Percentiles rank a stretch among this genome's conserved stretches.
Evolutionary conservation across 2,329 filamentous ascomycete species (phyloP).

Genomic region (Hawksworthiomyces lignivorus): DNA sequence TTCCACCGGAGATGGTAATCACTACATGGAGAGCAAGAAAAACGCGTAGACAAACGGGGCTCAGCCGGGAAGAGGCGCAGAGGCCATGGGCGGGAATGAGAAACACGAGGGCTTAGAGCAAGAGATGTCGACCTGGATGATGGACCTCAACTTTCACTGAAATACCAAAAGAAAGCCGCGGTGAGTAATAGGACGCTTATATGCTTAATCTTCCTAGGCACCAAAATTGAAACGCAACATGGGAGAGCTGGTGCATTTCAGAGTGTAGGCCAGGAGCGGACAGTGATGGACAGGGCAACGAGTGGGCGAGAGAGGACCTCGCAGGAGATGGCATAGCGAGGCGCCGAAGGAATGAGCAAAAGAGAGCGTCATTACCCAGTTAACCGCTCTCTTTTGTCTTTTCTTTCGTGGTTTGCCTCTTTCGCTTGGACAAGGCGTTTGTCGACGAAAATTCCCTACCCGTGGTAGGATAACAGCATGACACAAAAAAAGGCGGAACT

Average conservation of each 20-base stretch:
- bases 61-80: no score
- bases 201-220: constrained; percentile 62
- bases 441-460: no score
- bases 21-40: no score
- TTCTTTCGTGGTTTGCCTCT: background rate
- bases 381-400: background rate
- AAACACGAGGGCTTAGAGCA: background rate
- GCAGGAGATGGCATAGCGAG: background rate
- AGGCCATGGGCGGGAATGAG: background rate
- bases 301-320: constrained; percentile 4
- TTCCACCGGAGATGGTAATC: no score
- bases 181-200: constrained; percentile 57
- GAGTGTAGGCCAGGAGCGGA: constrained; percentile 77
- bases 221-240: constrained; percentile 80
- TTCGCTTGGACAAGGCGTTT: background rate
- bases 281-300: constrained; percentile 11
- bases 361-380: no score
- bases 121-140: constrained; percentile 55
- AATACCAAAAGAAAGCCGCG: constrained; percentile 43
- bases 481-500: background rate
- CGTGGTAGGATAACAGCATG: background rate
- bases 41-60: no score
- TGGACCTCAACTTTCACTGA: constrained; percentile 62
- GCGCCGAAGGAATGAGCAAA: background rate
- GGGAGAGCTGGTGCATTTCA: constrained; percentile 59